Conservation (phyloP, 345 rosid genomes). For the Aquilaria malaccensis region DNA sequence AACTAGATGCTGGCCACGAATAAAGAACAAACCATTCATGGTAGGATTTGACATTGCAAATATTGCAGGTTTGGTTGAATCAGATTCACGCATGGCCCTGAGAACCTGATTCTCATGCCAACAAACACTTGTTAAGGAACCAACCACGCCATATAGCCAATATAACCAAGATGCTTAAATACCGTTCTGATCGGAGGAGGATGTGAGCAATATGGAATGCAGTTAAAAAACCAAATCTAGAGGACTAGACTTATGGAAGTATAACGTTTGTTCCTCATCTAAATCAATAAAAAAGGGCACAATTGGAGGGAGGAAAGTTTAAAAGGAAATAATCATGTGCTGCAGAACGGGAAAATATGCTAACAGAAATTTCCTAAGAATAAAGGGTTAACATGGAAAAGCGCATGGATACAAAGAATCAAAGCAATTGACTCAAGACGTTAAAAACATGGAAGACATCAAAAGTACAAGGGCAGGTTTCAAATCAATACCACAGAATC, state of each 20-base stretch:
- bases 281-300: too few species aligned
- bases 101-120: conserved; percentile 59
- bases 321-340: too few species aligned
- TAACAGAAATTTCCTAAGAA: too few species aligned
- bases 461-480: too few species aligned
- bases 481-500: too few species aligned
- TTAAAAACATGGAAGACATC: too few species aligned
- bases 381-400: neutral
- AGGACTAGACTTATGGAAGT: too few species aligned
- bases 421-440: neutral
- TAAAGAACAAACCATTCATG: conserved; percentile 58
- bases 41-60: conserved; percentile 99
- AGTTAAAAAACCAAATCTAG: too few species aligned
- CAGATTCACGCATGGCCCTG: conserved; percentile 79
- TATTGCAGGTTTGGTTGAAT: conserved; percentile 80
- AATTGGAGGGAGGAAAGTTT: too few species aligned
- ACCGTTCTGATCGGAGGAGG: neutral
- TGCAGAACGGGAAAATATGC: too few species aligned
- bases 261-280: too few species aligned
- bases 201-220: neutral
- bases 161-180: too few species aligned
- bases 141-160: neutral
- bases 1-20: neutral
- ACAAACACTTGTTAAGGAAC: conserved; percentile 9
- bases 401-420: neutral